Evolutionary conservation across 2,329 filamentous ascomycete genomes (phyloP).

Genomic region (Cladosporium phlei): DNA sequence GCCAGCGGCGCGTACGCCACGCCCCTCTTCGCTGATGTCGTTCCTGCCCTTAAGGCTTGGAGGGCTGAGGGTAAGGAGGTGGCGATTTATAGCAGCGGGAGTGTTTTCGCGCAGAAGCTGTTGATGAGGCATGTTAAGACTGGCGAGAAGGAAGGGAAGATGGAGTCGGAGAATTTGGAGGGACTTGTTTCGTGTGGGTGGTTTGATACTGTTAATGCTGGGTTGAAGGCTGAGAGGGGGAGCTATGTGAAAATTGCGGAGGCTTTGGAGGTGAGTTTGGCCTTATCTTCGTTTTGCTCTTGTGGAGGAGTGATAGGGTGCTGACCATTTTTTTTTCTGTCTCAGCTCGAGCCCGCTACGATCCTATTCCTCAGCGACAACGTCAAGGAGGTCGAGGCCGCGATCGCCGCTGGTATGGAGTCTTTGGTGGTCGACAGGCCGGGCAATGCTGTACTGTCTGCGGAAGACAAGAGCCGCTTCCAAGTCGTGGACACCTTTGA

Average conservation of each 20-base stretch:
- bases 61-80: constrained; percentile 52
- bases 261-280: constrained; percentile 33
- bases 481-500: constrained; percentile 24
- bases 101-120: constrained; percentile 73
- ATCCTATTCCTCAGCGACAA: constrained; percentile 78
- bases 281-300: neutral
- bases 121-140: constrained; percentile 62
- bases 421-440: constrained; percentile 52
- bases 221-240: constrained; percentile 60
- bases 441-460: constrained; percentile 62
- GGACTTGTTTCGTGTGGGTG: constrained; percentile 55
- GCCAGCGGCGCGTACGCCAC: constrained; percentile 63
- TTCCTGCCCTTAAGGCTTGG: constrained; percentile 50
- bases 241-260: constrained; percentile 65
- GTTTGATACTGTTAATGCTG: constrained; percentile 79
- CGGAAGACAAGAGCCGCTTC: constrained; percentile 38
- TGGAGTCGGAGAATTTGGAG: constrained; percentile 55
- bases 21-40: constrained; percentile 70
- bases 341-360: neutral
- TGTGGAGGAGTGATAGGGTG: neutral
- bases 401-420: constrained; percentile 39
- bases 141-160: no score
- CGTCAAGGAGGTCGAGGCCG: constrained; percentile 51
- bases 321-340: neutral
- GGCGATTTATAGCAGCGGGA: constrained; percentile 78